A percentile compares a stretch with the other conserved stretches of the same genome.
phyloP scores from a whole-genome alignment of 2,329 filamentous ascomycete genomes.

The Calonectria multiphialidica region DNA sequence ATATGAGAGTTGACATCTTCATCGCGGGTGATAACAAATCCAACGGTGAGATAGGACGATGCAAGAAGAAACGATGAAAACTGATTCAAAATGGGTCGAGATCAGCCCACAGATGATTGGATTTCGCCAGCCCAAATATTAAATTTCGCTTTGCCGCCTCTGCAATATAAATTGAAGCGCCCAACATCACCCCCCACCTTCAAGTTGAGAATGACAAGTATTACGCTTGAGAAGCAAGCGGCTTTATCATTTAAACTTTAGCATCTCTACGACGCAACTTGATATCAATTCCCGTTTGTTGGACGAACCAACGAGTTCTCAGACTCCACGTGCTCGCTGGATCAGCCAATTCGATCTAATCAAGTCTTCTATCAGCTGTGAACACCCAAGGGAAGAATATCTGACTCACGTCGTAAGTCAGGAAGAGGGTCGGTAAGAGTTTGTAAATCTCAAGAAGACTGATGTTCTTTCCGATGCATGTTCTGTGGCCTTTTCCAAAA shows the following conservation, averaged over 20 bases:
- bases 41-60: too few relatives aligned
- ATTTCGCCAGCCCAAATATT: too few relatives aligned
- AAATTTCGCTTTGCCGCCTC: too few relatives aligned
- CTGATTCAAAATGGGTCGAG: too few relatives aligned
- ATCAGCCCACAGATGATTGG: too few relatives aligned
- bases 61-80: too few relatives aligned
- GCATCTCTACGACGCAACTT: background rate
- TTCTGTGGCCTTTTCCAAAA: constrained; percentile 8
- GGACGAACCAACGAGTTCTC: constrained; percentile 13
- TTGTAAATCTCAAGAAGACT: constrained; percentile 19
- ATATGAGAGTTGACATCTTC: too few relatives aligned
- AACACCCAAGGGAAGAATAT: background rate
- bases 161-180: too few relatives aligned
- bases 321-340: background rate
- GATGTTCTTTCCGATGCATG: constrained; percentile 13
- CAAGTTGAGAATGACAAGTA: too few relatives aligned
- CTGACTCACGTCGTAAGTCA: background rate
- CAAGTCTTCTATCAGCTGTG: background rate
- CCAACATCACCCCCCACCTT: too few relatives aligned
- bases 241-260: background rate
- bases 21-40: too few relatives aligned
- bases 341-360: constrained; percentile 1
- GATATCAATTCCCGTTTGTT: constrained; percentile 1
- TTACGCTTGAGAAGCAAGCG: too few relatives aligned
- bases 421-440: constrained; percentile 5